These are phyloP conservation scores for Zizania latifolia DNA, from an alignment of 176 grass and related monocot genomes.

Conservation along the genomic window DNA sequence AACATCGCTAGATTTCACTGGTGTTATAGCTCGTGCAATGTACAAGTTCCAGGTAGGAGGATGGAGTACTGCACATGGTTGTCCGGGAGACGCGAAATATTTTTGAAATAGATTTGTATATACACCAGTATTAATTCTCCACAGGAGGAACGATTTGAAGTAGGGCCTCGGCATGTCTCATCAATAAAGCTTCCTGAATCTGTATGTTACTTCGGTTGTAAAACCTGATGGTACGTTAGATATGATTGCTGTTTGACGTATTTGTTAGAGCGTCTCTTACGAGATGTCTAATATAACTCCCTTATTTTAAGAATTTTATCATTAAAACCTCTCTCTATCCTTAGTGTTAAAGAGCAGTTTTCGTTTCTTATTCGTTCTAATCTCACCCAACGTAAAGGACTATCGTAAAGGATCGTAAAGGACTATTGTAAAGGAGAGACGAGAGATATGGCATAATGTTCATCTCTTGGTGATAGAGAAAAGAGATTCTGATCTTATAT, in stretches of 20 bases:
- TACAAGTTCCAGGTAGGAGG: constrained; percentile 51
- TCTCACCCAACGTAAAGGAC: too few relatives aligned
- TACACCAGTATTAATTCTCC: not conserved
- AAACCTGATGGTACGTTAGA: not conserved
- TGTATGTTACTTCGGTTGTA: not conserved
- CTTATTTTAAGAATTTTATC: too few relatives aligned
- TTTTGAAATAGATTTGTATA: not conserved
- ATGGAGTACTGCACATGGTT: not conserved
- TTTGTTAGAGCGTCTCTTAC: too few relatives aligned
- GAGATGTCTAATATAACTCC: too few relatives aligned
- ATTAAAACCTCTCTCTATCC: too few relatives aligned
- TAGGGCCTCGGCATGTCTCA: not conserved
- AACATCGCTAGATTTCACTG: not conserved
- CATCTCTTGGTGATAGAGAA: too few relatives aligned
- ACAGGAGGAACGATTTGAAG: not conserved
- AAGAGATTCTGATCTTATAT: too few relatives aligned
- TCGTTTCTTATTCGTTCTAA: too few relatives aligned
- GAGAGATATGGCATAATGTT: too few relatives aligned
- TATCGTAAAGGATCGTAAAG: too few relatives aligned
- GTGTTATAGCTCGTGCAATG: constrained; percentile 32
- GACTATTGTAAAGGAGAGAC: too few relatives aligned
- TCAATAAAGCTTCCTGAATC: not conserved
- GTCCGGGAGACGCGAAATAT: not conserved
- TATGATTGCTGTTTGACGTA: not conserved
- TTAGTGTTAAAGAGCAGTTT: too few relatives aligned